A percentile compares a stretch with the other conserved stretches of the same genome.
Conservation (phyloP, 306 rosid species). For the Prunus kanzakura region DNA sequence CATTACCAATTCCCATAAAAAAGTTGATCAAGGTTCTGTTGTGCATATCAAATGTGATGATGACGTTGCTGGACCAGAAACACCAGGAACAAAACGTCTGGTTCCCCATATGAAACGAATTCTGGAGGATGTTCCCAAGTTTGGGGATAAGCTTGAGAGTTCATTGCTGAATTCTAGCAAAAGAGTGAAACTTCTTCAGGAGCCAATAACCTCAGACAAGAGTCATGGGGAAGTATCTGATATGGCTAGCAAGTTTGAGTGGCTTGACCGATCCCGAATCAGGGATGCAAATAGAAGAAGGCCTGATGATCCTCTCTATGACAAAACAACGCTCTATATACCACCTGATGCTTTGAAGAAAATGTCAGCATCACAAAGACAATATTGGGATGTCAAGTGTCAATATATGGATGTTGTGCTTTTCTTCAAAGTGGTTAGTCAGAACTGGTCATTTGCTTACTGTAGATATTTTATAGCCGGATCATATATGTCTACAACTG, state of each 20-base stretch:
- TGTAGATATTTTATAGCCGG: not conserved
- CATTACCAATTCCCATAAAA: slow-evolving; percentile 26
- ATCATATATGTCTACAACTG: not conserved
- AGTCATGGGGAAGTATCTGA: slow-evolving; percentile 44
- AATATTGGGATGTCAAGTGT: slow-evolving; percentile 88
- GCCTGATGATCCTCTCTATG: slow-evolving; percentile 63
- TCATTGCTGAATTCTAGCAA: slow-evolving; percentile 52
- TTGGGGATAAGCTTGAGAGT: slow-evolving; percentile 21
- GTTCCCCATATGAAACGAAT: slow-evolving; percentile 57
- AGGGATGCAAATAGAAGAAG: slow-evolving; percentile 74
- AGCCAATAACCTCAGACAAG: slow-evolving; percentile 31
- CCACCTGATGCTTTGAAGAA: slow-evolving; percentile 76
- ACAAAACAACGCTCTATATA: slow-evolving; percentile 63
- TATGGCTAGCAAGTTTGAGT: slow-evolving; percentile 73
- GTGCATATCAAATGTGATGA: slow-evolving; percentile 32
- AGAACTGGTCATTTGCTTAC: not conserved
- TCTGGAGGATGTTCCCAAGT: slow-evolving; percentile 47
- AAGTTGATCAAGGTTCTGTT: slow-evolving; percentile 20
- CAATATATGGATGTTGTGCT: slow-evolving; percentile 88
- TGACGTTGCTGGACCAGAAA: slow-evolving; percentile 63
- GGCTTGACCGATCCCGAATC: slow-evolving; percentile 83
- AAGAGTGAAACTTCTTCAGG: slow-evolving; percentile 60
- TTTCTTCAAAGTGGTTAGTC: slow-evolving; percentile 96
- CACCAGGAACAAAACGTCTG: slow-evolving; percentile 66
- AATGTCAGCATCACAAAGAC: slow-evolving; percentile 92